phyloP scores from a whole-genome alignment of 495 filamentous ascomycete genomes.

The Massariosphaeria phaeospora region DNA sequence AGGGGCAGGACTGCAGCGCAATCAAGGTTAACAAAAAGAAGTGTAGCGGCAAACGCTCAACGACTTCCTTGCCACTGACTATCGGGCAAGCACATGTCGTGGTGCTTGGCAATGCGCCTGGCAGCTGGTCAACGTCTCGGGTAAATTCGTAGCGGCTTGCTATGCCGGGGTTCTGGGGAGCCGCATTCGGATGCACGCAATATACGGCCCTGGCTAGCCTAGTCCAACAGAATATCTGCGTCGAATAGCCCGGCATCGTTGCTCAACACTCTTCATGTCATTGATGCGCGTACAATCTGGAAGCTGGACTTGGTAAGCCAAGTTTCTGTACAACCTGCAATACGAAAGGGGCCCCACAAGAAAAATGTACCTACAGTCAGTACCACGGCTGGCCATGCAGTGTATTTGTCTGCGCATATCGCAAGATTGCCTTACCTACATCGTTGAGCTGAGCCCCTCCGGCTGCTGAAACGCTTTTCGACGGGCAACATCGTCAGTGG shows the following conservation, averaged over 20 bases:
- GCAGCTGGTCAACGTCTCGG: neutral
- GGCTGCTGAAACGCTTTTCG: too few relatives aligned
- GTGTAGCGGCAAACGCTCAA: conserved; percentile 14
- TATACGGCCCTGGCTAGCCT: conserved; percentile 9
- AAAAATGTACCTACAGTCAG: too few relatives aligned
- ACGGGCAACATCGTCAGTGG: too few relatives aligned
- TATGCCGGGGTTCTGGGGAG: neutral
- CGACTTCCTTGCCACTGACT: neutral
- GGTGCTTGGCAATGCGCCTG: neutral
- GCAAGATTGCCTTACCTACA: too few relatives aligned
- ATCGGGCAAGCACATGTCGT: neutral
- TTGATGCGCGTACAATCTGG: too few relatives aligned
- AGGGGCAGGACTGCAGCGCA: conserved; percentile 5
- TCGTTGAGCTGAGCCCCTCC: too few relatives aligned
- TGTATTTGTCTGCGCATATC: too few relatives aligned
- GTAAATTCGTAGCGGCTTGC: conserved; percentile 7
- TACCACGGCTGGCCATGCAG: too few relatives aligned
- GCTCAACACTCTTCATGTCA: neutral
- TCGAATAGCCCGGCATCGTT: neutral
- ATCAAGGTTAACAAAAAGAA: conserved; percentile 16
- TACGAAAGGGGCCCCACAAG: too few relatives aligned
- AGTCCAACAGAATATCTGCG: conserved; percentile 4
- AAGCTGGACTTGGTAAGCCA: too few relatives aligned
- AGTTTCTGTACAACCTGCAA: too few relatives aligned
- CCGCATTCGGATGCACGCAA: conserved; percentile 7